A percentile compares a stretch with the other conserved stretches of the same genome.
phyloP scores from a whole-genome alignment of 805 yeast species.

The Saccharomycopsis oosterbeekiorum region DNA sequence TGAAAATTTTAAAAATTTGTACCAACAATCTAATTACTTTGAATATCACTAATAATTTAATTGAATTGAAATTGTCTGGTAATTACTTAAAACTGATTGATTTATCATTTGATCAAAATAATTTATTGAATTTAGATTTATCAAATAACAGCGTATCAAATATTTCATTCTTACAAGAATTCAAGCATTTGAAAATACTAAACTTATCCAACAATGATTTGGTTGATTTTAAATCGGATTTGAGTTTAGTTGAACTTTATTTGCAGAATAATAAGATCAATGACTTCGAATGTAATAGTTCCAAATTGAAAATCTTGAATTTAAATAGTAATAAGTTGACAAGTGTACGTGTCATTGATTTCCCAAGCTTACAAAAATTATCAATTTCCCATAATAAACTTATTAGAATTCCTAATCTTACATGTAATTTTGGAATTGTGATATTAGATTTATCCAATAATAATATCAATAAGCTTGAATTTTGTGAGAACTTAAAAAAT shows the following conservation, averaged over 20 bases:
- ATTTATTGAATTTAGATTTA: constrained; percentile 1
- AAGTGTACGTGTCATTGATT: neutral
- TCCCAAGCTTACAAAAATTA: neutral
- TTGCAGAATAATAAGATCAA: constrained; percentile 7
- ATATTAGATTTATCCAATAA: constrained; percentile 8
- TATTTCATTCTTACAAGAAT: neutral
- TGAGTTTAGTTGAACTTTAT: constrained; percentile 2
- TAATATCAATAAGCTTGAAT: constrained; percentile 7
- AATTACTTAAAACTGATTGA: neutral
- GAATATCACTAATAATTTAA: constrained; percentile 1
- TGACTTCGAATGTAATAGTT: constrained; percentile 2
- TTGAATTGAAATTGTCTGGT: neutral
- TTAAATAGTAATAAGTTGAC: constrained; percentile 1
- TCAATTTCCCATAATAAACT: neutral
- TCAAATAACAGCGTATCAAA: neutral
- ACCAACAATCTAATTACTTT: neutral
- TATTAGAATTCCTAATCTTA: neutral
- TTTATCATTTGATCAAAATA: neutral
- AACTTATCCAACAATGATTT: constrained; percentile 5
- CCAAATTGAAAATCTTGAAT: constrained; percentile 1
- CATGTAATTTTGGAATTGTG: neutral
- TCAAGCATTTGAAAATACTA: constrained; percentile 1
- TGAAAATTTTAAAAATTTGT: neutral
- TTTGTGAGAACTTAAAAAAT: constrained; percentile 1
- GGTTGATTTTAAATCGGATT: neutral